phyloP scores from a whole-genome alignment of 352 stramenopile genomes.

The Pythium utonaiense region DNA sequence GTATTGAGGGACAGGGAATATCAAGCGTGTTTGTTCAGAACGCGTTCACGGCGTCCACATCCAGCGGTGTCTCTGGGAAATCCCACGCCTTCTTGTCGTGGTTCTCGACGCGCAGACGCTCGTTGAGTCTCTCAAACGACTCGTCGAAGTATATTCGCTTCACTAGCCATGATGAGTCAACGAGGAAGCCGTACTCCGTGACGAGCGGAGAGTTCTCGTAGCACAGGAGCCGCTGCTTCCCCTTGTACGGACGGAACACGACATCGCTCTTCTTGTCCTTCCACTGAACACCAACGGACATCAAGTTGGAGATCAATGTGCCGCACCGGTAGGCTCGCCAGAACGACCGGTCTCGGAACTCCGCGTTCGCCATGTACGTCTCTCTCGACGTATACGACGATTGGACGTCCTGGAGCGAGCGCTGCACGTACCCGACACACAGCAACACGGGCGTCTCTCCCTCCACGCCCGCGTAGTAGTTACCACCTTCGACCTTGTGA shows the following conservation, averaged over 20 bases:
- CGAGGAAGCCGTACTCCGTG: not conserved
- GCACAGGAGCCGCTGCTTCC: not conserved
- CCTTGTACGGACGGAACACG: not conserved
- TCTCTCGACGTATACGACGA: not conserved
- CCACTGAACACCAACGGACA: not conserved
- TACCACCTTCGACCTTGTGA: conserved; percentile 5
- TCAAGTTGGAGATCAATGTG: not conserved
- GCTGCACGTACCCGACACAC: conserved; percentile 12
- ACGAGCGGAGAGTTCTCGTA: conserved; percentile 1
- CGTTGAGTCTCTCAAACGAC: not conserved
- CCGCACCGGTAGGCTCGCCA: conserved; percentile 12
- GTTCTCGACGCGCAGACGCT: conserved; percentile 5
- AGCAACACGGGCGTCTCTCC: not conserved
- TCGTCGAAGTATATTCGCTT: conserved; percentile 5
- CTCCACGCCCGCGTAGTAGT: conserved; percentile 9
- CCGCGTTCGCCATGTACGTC: not conserved
- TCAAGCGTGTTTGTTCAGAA: not conserved
- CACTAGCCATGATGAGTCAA: conserved; percentile 2
- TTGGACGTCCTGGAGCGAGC: conserved; percentile 5
- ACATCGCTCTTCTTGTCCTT: not conserved
- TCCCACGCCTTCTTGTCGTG: conserved; percentile 4
- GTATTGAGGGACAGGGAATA: not conserved
- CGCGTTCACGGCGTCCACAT: conserved; percentile 3
- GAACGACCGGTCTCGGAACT: not conserved
- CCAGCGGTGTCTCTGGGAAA: not conserved